Evolutionary conservation across 1,284 basidiomycete genomes (phyloP).

Genomic region (Anthracocystis walkeri): DNA sequence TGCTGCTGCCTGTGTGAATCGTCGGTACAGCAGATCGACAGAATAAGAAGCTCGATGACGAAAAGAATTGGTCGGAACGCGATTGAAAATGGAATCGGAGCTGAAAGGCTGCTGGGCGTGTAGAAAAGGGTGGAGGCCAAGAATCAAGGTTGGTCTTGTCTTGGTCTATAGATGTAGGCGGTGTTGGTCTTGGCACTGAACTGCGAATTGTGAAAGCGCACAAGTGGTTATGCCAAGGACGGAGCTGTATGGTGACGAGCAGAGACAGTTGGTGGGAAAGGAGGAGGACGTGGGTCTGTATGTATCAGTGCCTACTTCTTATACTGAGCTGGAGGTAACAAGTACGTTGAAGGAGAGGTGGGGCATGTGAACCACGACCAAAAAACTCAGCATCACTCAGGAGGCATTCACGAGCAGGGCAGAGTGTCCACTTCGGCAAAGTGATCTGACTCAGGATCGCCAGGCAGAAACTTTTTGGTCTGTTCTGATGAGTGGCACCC

Average conservation of each 20-base stretch:
- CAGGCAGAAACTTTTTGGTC: too few relatives aligned
- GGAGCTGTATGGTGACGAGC: not conserved
- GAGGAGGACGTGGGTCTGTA: too few relatives aligned
- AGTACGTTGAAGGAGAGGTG: too few relatives aligned
- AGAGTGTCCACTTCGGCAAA: too few relatives aligned
- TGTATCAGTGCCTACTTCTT: too few relatives aligned
- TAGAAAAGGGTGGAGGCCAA: slow-evolving; percentile 10
- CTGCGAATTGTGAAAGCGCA: not conserved
- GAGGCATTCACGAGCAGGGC: too few relatives aligned
- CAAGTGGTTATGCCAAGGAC: not conserved
- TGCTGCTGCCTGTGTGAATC: not conserved
- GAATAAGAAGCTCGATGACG: slow-evolving; percentile 11
- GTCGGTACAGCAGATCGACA: not conserved
- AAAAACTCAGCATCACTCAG: too few relatives aligned
- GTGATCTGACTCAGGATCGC: too few relatives aligned
- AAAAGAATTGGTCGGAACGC: not conserved
- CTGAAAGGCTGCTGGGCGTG: not conserved
- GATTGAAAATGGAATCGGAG: not conserved
- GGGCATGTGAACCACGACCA: too few relatives aligned
- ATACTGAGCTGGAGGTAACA: too few relatives aligned
- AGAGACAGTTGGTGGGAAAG: not conserved
- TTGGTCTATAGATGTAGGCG: not conserved
- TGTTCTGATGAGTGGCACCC: too few relatives aligned
- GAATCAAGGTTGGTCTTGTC: slow-evolving; percentile 1
- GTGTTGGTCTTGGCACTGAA: not conserved